Evolutionary conservation across 306 rosid genomes (phyloP), one percentile per base, ranked within the genome.

Genomic region (Delonix regia): DNA sequence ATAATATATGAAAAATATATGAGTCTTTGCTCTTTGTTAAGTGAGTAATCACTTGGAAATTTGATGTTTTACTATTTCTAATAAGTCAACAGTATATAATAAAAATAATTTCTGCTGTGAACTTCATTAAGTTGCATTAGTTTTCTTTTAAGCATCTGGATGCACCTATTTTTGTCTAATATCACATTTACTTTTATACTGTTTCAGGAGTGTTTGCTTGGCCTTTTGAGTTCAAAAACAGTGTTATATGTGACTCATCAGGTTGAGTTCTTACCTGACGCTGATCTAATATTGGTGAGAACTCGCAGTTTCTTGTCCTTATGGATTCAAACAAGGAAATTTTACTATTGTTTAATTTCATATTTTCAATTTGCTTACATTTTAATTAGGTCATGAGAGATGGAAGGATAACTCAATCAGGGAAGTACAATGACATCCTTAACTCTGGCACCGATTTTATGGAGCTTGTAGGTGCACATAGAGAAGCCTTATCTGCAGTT

Each of bases 241-340:
- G 96, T 94, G 74, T 75, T 94, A 48, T 94, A 89, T 81, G 87
- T 94, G 10, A 87, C 98, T 69, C 97, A 94, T 88, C 98, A 90
- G 86, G 89, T 94, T 22, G 98, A 94, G 69, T 94, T 92, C 87
- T 86, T 94, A 80, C 94, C 97, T 45, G 85, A 90, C 38, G 96
- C 98, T 66, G 97, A 92, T 82, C 84, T 90, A 77, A 90, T 94
- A 68, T 84, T 90, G 90, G 96, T 92, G 64, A 84, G 96, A 38
- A 25, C 76, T 69, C 30, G 28, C 18, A 27, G 12, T 30, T 57
- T 80, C 52, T 65, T 53, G 19, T 71, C 28, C 15, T 57, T 12
- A 9, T 28, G 7, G 57, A 70, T 59, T 75, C 25, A 49, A 27
- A 45, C 6, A 47, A 55, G n/a, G 9, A 6, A 64, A 61, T 74